phyloP scores from a whole-genome alignment of 805 yeast genomes.

The Middelhovenomyces tepae region DNA sequence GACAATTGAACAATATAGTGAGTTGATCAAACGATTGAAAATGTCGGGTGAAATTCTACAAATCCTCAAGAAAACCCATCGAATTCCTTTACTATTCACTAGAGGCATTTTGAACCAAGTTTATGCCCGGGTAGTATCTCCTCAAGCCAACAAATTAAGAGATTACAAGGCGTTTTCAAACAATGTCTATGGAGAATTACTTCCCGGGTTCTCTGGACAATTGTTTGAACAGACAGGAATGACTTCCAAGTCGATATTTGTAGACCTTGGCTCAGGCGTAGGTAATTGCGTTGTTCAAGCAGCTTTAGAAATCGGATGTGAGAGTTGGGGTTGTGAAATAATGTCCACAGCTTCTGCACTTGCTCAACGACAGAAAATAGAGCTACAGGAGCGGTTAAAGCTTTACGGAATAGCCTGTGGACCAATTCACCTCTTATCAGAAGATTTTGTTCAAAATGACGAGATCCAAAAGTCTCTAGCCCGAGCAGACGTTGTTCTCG shows the following conservation, averaged over 20 bases:
- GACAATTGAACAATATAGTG: conserved; percentile 38
- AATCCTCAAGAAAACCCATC: conserved; percentile 22
- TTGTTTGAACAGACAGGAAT: conserved; percentile 56
- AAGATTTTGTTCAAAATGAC: conserved; percentile 62
- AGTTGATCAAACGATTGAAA: conserved; percentile 31
- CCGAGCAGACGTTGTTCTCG: conserved; percentile 61
- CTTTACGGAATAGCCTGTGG: conserved; percentile 60
- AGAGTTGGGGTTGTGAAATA: conserved; percentile 82
- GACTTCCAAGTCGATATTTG: conserved; percentile 46
- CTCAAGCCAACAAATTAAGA: conserved; percentile 53
- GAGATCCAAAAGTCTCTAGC: conserved; percentile 46
- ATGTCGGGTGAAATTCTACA: conserved; percentile 24
- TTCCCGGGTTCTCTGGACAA: conserved; percentile 66
- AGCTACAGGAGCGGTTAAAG: conserved; percentile 48
- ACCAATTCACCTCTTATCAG: conserved; percentile 46
- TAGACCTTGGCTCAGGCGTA: conserved; percentile 90
- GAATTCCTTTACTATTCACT: conserved; percentile 27
- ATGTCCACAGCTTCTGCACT: conserved; percentile 74
- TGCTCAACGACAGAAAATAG: conserved; percentile 50
- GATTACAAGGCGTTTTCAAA: conserved; percentile 81
- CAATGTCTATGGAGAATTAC: conserved; percentile 82
- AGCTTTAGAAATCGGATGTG: conserved; percentile 74
- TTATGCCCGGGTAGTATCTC: conserved; percentile 72
- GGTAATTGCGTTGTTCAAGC: conserved; percentile 90
- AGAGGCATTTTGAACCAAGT: conserved; percentile 67